Percentiles rank a stretch among this genome's conserved stretches.
These are phyloP conservation scores for Trifolium fragiferum DNA, from an alignment of 306 rosid species.

Conservation along the genomic window DNA sequence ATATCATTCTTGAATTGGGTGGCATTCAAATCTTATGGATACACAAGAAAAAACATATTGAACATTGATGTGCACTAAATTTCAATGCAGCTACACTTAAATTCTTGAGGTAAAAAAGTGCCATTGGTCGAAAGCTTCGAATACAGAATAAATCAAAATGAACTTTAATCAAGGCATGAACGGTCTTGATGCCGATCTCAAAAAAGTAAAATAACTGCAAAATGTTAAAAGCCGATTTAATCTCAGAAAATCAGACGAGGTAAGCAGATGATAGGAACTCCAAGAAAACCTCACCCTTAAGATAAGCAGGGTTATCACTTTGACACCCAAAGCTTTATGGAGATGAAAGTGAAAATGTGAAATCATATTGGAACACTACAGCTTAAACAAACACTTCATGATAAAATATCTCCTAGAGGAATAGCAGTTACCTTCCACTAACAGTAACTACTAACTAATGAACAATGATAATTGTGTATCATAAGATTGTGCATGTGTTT, in stretches of 20 bases:
- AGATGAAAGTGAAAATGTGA: slow-evolving; percentile 13
- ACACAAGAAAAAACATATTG: not conserved
- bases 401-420: not conserved
- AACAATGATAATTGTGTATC: not conserved
- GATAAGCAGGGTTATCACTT: not conserved
- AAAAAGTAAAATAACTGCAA: not conserved
- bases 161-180: not conserved
- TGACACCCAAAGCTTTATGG: not conserved
- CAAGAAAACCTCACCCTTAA: not conserved
- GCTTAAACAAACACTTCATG: not conserved
- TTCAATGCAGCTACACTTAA: not conserved
- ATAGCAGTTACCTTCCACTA: too few species aligned
- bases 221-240: not conserved
- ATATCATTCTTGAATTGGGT: too few species aligned
- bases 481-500: not conserved
- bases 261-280: not conserved
- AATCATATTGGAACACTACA: slow-evolving; percentile 9
- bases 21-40: not conserved
- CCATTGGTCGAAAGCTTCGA: too few species aligned
- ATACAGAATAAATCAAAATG: not conserved
- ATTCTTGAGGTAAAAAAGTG: too few species aligned
- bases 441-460: too few species aligned
- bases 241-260: not conserved
- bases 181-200: not conserved
- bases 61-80: not conserved